Conservation (phyloP, 176 grass and related monocot genomes). For the Zoysia pacifica region DNA sequence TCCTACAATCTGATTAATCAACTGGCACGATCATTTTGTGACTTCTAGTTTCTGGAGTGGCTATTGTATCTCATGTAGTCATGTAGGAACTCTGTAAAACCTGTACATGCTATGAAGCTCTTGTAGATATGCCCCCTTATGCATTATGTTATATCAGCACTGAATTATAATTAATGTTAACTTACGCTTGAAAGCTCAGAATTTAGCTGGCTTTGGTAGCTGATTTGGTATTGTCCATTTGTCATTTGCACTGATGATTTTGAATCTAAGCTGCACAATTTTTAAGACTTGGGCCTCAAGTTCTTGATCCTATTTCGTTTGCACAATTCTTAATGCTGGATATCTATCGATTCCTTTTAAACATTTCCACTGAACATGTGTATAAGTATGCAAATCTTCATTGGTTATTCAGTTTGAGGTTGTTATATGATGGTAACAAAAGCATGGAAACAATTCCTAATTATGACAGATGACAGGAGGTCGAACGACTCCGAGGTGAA, state of each 20-base stretch:
- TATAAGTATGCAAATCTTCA: slow-evolving; percentile 7
- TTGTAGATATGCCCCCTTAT: not conserved
- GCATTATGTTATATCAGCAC: slow-evolving; percentile 6
- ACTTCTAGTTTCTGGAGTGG: not conserved
- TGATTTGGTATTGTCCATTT: slow-evolving; percentile 4
- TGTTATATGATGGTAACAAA: slow-evolving; percentile 50
- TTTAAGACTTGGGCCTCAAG: not conserved
- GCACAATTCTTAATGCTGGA: not conserved
- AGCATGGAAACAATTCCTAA: slow-evolving; percentile 76
- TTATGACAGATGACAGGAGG: slow-evolving; percentile 94
- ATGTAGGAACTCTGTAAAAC: slow-evolving; percentile 18
- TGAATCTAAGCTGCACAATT: not conserved
- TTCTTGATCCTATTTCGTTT: not conserved
- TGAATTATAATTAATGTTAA: not conserved
- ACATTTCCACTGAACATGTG: not conserved
- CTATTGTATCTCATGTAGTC: not conserved
- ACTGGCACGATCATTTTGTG: not conserved
- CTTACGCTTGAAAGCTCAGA: not conserved
- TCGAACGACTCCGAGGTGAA: slow-evolving; percentile 87
- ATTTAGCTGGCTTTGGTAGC: not conserved
- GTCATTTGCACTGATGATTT: not conserved
- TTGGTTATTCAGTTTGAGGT: slow-evolving; percentile 26
- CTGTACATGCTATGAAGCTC: slow-evolving; percentile 20
- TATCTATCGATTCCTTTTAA: slow-evolving; percentile 1
- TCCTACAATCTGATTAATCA: not conserved